Base-by-base conservation (phyloP, 495 filamentous ascomycete species). In the Neurospora sp. region DNA sequence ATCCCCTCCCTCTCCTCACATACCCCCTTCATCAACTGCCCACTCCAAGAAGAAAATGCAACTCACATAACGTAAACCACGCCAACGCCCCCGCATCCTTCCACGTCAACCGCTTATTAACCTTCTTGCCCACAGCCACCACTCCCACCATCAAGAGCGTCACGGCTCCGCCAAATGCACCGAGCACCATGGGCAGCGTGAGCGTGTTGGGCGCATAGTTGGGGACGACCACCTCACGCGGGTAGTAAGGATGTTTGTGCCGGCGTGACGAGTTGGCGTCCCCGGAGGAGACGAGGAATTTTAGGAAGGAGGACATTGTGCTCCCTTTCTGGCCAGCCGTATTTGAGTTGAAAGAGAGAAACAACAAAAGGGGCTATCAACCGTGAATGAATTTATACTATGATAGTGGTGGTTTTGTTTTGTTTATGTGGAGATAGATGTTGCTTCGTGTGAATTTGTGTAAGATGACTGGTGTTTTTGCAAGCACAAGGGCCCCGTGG, bases 171-270 rank as follows among this genome's bases (percentile, higher is more conserved):
- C 76, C 84, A 74, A 91, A 87, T 59, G 80, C 74, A 38, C 75
- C 74, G 5, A 90, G 80, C 11, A 91, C 81, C 38, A 79, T 76
- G n/a, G 78, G 74, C n/a, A 89, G 80, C 35, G 82, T 78, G 39
- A 81, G 82, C 22, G 79, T 80, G 79, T 92, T 85, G 12, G 80
- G 77, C 61, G 84, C 77, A 80, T 93, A 96, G 39, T 81, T 84
- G 14, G 85, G 81, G 68, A 96, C 89, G 22, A 83, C 71, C 16
- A 87, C 87, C 68, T 88, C 87, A 4, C 87, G 76, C 14, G 93
- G 93, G 74, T 91, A 92, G 79, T 94, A 95, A 11, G 92, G 91
- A 74, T 95, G 91, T 22, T 78, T 74, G 27, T 65, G 53, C 14
- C 53, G 53, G 27, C 53, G 53, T 65, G 53, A 37, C 7, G 53